Percentiles rank a stretch among this genome's conserved stretches.
phyloP scores from a whole-genome alignment of 306 rosid genomes.

The Pyrus bretschneideri region DNA sequence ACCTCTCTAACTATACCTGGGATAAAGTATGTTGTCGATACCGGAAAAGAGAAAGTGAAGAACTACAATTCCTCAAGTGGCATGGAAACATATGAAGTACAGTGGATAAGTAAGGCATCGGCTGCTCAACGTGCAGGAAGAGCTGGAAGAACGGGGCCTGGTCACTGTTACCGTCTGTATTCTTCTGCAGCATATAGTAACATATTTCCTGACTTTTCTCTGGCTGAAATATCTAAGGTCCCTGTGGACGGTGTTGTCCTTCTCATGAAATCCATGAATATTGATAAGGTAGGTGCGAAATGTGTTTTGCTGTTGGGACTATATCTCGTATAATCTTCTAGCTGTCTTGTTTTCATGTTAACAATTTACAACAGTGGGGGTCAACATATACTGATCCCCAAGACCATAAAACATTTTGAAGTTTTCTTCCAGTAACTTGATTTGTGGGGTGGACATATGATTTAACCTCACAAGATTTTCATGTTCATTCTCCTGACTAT shows the following conservation, averaged over 20 bases:
- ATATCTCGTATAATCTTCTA: slow-evolving; percentile 8
- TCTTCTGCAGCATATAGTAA: slow-evolving; percentile 78
- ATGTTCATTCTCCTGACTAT: neutral
- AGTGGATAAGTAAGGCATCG: slow-evolving; percentile 96
- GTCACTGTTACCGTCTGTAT: slow-evolving; percentile 84
- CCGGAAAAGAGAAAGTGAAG: slow-evolving; percentile 90
- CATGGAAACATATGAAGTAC: slow-evolving; percentile 67
- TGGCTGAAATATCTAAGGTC: slow-evolving; percentile 72
- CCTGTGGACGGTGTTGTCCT: slow-evolving; percentile 87
- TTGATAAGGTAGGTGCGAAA: slow-evolving; percentile 48
- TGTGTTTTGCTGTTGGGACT: slow-evolving; percentile 1
- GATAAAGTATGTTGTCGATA: slow-evolving; percentile 81
- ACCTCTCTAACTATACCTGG: slow-evolving; percentile 94
- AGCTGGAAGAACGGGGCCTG: slow-evolving; percentile 95
- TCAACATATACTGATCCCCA: neutral
- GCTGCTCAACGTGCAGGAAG: slow-evolving; percentile 88
- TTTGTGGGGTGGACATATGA: neutral
- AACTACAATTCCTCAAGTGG: slow-evolving; percentile 68
- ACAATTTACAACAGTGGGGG: neutral
- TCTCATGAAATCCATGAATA: slow-evolving; percentile 78
- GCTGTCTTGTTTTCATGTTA: neutral
- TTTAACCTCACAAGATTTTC: neutral
- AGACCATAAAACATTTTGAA: neutral
- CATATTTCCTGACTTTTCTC: slow-evolving; percentile 57
- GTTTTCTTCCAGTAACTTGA: neutral